Percentiles rank a stretch among this genome's conserved stretches.
Conservation (phyloP, 2,329 filamentous ascomycete species). For the Stagonosporopsis vannaccii region DNA sequence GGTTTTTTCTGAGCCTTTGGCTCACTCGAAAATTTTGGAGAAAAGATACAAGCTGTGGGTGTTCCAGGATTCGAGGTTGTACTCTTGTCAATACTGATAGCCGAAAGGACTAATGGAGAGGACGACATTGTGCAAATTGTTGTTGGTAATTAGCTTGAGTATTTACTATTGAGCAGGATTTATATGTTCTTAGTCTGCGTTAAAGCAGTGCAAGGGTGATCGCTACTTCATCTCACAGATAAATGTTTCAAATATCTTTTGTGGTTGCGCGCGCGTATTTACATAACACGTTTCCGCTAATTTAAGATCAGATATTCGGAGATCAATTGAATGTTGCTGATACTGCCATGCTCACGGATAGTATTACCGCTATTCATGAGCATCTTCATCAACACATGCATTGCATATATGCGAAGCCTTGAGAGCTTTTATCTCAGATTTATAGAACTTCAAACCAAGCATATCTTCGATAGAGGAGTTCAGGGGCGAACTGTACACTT, state of each 20-base stretch:
- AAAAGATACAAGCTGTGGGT: background rate
- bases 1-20: background rate
- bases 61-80: background rate
- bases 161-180: background rate
- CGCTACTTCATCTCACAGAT: background rate
- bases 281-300: background rate
- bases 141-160: background rate
- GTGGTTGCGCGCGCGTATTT: background rate
- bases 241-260: background rate
- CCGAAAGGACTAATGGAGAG: background rate
- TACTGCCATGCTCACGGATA: background rate
- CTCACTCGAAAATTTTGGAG: background rate
- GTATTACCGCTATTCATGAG: background rate
- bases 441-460: background rate
- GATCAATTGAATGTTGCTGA: background rate
- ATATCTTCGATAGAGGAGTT: background rate
- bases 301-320: background rate
- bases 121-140: background rate
- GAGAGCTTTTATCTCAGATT: background rate
- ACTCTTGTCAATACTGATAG: background rate
- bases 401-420: background rate
- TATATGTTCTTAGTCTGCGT: background rate
- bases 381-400: background rate
- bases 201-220: background rate
- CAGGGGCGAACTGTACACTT: background rate